These are phyloP conservation scores for Trichophyton verrucosum DNA, from an alignment of 2,329 filamentous ascomycete species.

Conservation along the genomic window DNA sequence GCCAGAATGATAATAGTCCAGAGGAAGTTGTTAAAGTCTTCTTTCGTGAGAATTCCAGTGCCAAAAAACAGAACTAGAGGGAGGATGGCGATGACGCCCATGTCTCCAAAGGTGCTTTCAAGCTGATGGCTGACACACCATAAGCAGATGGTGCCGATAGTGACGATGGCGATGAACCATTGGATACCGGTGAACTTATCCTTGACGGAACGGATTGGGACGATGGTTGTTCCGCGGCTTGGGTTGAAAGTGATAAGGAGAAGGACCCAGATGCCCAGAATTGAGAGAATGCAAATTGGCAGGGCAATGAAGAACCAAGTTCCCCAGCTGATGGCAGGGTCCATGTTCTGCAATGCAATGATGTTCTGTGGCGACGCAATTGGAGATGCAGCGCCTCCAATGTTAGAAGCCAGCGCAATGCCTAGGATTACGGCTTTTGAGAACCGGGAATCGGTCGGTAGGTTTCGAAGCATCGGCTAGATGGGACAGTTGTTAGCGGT, in stretches of 20 bases:
- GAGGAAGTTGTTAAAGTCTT: slow-evolving; percentile 99
- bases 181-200: slow-evolving; percentile 81
- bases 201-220: slow-evolving; percentile 79
- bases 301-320: slow-evolving; percentile 95
- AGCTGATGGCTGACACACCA: slow-evolving; percentile 92
- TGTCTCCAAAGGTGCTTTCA: slow-evolving; percentile 80
- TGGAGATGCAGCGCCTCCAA: slow-evolving; percentile 89
- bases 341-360: slow-evolving; percentile 92
- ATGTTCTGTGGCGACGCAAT: slow-evolving; percentile 98
- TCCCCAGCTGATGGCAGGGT: slow-evolving; percentile 79
- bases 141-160: slow-evolving; percentile 68
- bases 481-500: slow-evolving; percentile 6
- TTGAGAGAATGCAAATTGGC: slow-evolving; percentile 79
- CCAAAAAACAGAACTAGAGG: slow-evolving; percentile 94
- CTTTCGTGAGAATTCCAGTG: slow-evolving; percentile 88
- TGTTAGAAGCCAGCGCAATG: slow-evolving; percentile 87
- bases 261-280: slow-evolving; percentile 78
- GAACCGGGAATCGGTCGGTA: slow-evolving; percentile 82
- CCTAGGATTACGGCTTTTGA: slow-evolving; percentile 90
- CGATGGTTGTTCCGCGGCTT: slow-evolving; percentile 71
- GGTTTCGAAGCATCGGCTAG: slow-evolving; percentile 82
- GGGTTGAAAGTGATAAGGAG: slow-evolving; percentile 77
- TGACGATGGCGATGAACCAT: slow-evolving; percentile 82
- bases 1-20: slow-evolving; percentile 99
- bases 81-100: slow-evolving; percentile 96